Base-by-base conservation (phyloP, 1,139 yeast genomes). In the Starmera stellimalicola region DNA sequence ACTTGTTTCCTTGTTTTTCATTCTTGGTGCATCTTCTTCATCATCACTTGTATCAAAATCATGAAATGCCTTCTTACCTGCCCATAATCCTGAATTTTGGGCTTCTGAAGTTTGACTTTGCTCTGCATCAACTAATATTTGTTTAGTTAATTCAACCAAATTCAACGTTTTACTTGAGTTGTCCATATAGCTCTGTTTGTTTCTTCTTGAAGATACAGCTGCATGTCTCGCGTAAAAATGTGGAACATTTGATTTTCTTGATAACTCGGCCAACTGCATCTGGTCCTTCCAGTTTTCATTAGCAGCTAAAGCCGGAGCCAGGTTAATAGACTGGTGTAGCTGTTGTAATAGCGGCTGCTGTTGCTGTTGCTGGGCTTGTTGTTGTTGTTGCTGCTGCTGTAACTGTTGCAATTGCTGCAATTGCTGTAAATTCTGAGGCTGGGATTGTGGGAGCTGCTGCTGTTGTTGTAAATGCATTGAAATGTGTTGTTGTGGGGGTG, bases 171-270 rank as follows among this genome's bases (percentile, higher is more conserved):
- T 70, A 20, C 53, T 20, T 27, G 43, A 26, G 14, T 36, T 25
- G 18, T 53, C 48, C 24, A 46, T 39, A 16, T 43, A 39, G 23
- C 41, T 69, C 17, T 37, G 68, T 50, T 69, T 69, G 31, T 58
- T 56, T 55, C 71, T 69, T 63, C 75, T 63, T 16, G 91, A 83
- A 46, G 83, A 73, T 37, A 84, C 72, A 3, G 97, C 97, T 36
- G 93, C 94, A 48, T 82, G 83, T 42, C 96, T 72, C 4, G 98
- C 98, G 58, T 87, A 91, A 46, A 72, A 81, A 58, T 91, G 96
- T 8, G 96, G 87, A 29, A 73, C 60, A 38, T 66, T 68, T 12
- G 88, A 73, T 43, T 73, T 76, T 57, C 95, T 70, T 6, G 95
- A 82, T 29, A 83, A 59, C 42, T 79, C 85, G 23, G 79, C 82